A percentile compares a stretch with the other conserved stretches of the same genome.
These are phyloP conservation scores for Hypomyces rosellus DNA, from an alignment of 2,329 filamentous ascomycete species.

Conservation along the genomic window DNA sequence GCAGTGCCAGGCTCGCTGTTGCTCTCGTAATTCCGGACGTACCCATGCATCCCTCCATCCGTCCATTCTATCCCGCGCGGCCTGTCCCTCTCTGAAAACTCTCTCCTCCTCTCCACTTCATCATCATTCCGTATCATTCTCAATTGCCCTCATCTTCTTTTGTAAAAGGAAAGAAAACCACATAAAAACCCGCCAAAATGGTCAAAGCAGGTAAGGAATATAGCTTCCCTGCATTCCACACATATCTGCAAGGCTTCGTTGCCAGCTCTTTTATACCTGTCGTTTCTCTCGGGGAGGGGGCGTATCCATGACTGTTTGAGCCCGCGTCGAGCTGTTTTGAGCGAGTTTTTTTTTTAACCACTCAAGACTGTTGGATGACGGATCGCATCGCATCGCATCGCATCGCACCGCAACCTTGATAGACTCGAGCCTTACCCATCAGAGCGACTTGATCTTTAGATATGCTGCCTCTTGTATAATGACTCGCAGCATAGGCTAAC, in stretches of 20 bases:
- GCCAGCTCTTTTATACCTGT: constrained; percentile 23
- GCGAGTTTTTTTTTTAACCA: constrained; percentile 43
- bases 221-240: not conserved
- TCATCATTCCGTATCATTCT: not conserved
- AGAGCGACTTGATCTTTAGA: too few relatives aligned
- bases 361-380: constrained; percentile 14
- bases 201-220: constrained; percentile 76
- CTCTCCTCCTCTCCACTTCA: constrained; percentile 11
- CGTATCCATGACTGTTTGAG: constrained; percentile 9
- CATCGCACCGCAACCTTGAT: constrained; percentile 38
- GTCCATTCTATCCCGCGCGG: not conserved
- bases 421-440: constrained; percentile 21
- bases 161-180: constrained; percentile 14
- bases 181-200: constrained; percentile 67
- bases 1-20: not conserved
- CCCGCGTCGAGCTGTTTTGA: constrained; percentile 49
- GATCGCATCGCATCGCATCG: constrained; percentile 11
- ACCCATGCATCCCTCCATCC: too few relatives aligned
- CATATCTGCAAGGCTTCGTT: constrained; percentile 1
- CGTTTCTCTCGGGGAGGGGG: constrained; percentile 13
- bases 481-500: constrained; percentile 16
- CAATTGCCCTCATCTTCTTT: constrained; percentile 10
- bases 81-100: constrained; percentile 9
- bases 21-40: constrained; percentile 11
- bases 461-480: not conserved